These are phyloP conservation scores for Penicillium macrosclerotiorum DNA, from an alignment of 495 filamentous ascomycete species.

Conservation along the genomic window DNA sequence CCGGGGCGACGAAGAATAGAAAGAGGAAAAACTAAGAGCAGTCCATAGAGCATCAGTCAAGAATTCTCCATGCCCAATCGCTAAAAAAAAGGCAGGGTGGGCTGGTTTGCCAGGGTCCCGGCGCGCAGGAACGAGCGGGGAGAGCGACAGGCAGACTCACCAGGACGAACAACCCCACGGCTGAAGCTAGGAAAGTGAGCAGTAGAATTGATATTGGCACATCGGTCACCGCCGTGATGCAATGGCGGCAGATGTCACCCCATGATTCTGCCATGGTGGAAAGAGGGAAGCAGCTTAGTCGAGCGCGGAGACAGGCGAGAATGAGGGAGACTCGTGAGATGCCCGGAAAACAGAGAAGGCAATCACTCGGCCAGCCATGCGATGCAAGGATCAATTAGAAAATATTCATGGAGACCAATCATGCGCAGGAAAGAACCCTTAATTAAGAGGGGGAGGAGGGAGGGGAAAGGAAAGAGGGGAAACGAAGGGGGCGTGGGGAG, in stretches of 20 bases:
- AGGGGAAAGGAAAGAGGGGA: constrained; percentile 3
- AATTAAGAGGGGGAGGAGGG: constrained; percentile 2
- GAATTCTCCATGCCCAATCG: no score
- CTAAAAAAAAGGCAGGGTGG: no score
- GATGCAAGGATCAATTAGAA: constrained; percentile 16
- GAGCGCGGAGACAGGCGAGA: constrained; percentile 8
- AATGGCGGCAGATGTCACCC: constrained; percentile 35
- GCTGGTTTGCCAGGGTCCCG: background rate
- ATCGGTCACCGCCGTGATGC: constrained; percentile 25
- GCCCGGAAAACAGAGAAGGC: constrained; percentile 24
- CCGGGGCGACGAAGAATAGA: constrained; percentile 73
- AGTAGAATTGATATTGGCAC: constrained; percentile 34
- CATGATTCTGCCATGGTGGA: constrained; percentile 34
- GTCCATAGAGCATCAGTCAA: constrained; percentile 9
- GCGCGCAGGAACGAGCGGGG: constrained; percentile 3
- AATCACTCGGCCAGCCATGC: constrained; percentile 37
- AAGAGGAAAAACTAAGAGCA: constrained; percentile 61
- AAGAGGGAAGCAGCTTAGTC: background rate
- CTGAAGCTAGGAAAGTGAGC: constrained; percentile 25
- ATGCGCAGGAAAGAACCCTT: background rate
- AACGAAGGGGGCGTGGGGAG: constrained; percentile 3
- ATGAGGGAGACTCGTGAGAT: constrained; percentile 17
- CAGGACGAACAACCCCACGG: constrained; percentile 35
- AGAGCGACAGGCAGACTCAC: constrained; percentile 34
- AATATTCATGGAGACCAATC: constrained; percentile 7